phyloP scores from a whole-genome alignment of 305 asterid species.

The Coffea humblotiana region DNA sequence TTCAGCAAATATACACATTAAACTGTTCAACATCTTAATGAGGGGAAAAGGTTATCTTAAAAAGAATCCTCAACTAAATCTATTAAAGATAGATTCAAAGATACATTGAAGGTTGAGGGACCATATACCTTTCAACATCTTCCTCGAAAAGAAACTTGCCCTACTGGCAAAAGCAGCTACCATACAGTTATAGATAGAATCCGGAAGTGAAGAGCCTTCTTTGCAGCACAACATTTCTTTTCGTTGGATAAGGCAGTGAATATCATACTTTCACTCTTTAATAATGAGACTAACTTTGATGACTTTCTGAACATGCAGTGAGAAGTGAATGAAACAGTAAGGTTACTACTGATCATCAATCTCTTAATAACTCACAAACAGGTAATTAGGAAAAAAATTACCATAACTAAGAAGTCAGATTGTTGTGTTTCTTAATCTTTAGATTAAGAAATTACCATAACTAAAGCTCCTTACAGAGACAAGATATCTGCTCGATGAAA shows the following conservation, averaged over 20 bases:
- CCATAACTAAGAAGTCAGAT: not conserved
- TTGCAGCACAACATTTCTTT: no score
- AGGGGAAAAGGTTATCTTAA: not conserved
- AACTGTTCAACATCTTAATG: not conserved
- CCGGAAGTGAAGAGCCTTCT: no score
- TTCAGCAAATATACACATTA: not conserved
- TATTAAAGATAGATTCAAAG: no score
- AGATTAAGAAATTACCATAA: not conserved
- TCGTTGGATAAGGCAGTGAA: no score
- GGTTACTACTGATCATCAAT: not conserved
- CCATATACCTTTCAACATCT: not conserved
- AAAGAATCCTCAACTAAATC: not conserved
- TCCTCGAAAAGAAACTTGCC: not conserved
- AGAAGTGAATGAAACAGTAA: not conserved
- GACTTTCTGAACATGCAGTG: not conserved
- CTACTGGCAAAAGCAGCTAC: no score
- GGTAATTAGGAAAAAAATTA: not conserved
- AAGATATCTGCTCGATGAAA: not conserved
- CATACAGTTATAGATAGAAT: no score
- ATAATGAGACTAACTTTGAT: no score
- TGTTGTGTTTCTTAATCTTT: not conserved
- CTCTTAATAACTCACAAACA: not conserved
- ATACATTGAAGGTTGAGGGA: not conserved
- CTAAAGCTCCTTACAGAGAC: not conserved
- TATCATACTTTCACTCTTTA: not conserved